Evolutionary conservation across 805 yeast genomes (phyloP), one percentile per base, ranked within the genome.

Genomic region (Yamadazyma laniorum): DNA sequence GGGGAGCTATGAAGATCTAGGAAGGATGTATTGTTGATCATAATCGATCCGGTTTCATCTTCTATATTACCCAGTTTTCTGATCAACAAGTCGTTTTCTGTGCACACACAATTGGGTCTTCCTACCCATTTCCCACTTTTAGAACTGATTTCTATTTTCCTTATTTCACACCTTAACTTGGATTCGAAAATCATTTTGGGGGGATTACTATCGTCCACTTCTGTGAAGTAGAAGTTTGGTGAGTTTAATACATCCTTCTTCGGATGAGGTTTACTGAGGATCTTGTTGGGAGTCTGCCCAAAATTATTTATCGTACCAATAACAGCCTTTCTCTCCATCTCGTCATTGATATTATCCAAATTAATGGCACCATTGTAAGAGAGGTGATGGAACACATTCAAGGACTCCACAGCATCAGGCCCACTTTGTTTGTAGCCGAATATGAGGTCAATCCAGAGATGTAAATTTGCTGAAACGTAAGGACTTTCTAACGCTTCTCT

Each of bases 241-340:
- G 58, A 39, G 16, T 63, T 59, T n/a, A 63, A 47, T 0, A 61
- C 58, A 2, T 66, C 75, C 38, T 72, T 67, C 18, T 53, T 45
- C 1, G 84, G 82, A 57, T 88, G 96, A 0, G 89, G 82, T 35
- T 72, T 74, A 13, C 63, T 65, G 49, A 89, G 86, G 8, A 89
- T 63, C 49, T 83, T 85, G 34, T 74, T 53, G 1, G 96, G 96
- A 0, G 95, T 88, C 55, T 88, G 96, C 0, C 96, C 96, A 68
- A 88, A 88, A 58, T 88, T 88, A 55, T 89, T 93, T 35, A 88
- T 88, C 49, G 85, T 84, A 1, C 95, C 90, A 16, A 87, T 83
- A 3, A 84, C 72, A 1, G 95, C 91, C 26, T 79, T 68, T 46
- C 81, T 72, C 58, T 88, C 95, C 44, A 74, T 70, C 25, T 80